Conservation (phyloP, 345 rosid genomes). For the Diplotaxis tenuifolia region DNA sequence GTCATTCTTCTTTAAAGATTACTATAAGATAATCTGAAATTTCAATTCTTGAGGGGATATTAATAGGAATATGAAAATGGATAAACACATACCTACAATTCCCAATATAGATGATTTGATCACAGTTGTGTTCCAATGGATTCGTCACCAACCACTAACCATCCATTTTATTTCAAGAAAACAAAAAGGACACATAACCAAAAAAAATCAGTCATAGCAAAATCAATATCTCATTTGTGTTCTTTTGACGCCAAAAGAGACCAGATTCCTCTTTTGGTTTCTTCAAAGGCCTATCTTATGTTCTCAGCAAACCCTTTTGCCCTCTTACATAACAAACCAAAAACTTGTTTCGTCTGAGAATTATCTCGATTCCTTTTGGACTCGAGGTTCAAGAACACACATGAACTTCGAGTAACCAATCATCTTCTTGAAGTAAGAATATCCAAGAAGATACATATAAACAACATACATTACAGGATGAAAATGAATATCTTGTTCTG, state of each 20-base stretch:
- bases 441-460: constrained; percentile 33
- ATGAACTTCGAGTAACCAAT: constrained; percentile 35
- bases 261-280: constrained; percentile 46
- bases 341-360: constrained; percentile 21
- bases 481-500: constrained; percentile 50
- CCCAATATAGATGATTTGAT: constrained; percentile 29
- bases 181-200: constrained; percentile 3
- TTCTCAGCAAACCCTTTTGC: constrained; percentile 32
- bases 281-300: constrained; percentile 36
- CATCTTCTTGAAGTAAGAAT: constrained; percentile 32
- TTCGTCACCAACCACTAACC: constrained; percentile 20
- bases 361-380: constrained; percentile 27
- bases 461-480: constrained; percentile 21
- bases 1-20: constrained; percentile 5
- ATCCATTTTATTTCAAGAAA: constrained; percentile 7
- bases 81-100: constrained; percentile 22
- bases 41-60: constrained; percentile 26
- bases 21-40: background rate
- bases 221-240: background rate
- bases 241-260: constrained; percentile 41
- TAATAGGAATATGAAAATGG: constrained; percentile 27
- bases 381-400: constrained; percentile 31
- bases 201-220: constrained; percentile 7
- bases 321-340: background rate
- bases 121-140: constrained; percentile 29